Percentiles rank a stretch among this genome's conserved stretches.
phyloP scores from a whole-genome alignment of 2,329 filamentous ascomycete species.

The Colletotrichum sp. region DNA sequence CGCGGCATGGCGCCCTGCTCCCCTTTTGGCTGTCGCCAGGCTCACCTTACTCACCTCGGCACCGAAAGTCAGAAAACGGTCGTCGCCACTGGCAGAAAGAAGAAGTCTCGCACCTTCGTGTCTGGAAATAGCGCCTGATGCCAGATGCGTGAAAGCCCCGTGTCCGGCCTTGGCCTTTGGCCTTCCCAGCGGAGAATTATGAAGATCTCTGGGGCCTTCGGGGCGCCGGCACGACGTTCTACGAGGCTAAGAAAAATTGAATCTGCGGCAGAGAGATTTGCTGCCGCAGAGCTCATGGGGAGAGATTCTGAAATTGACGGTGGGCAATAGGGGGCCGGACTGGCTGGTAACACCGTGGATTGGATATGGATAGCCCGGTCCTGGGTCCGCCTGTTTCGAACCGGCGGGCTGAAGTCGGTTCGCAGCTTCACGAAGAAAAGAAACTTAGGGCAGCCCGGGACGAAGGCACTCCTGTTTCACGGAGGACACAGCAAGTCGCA shows the following conservation, averaged over 20 bases:
- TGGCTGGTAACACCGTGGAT: neutral
- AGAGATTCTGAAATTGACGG: neutral
- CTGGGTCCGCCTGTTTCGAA: slow-evolving; percentile 2
- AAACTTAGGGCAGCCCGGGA: neutral
- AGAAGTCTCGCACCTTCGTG: neutral
- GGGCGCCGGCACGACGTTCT: neutral
- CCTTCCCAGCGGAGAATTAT: slow-evolving; percentile 15
- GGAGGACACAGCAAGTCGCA: neutral
- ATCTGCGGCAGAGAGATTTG: neutral
- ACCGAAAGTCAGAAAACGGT: neutral
- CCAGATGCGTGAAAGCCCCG: neutral
- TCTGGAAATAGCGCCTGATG: slow-evolving; percentile 11
- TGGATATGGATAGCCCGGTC: neutral
- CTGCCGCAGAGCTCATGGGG: neutral
- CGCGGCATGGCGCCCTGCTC: neutral
- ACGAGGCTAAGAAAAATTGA: neutral
- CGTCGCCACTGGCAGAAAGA: neutral
- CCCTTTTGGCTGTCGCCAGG: neutral
- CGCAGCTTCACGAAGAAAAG: neutral
- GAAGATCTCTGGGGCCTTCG: slow-evolving; percentile 17
- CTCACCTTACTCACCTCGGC: neutral
- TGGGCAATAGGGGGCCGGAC: neutral
- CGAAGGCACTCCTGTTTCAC: slow-evolving; percentile 10
- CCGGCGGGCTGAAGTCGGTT: neutral
- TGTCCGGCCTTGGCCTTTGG: slow-evolving; percentile 1